These are phyloP conservation scores for Kodamaea arcana DNA, from an alignment of 1,139 yeast genomes.

Conservation along the genomic window DNA sequence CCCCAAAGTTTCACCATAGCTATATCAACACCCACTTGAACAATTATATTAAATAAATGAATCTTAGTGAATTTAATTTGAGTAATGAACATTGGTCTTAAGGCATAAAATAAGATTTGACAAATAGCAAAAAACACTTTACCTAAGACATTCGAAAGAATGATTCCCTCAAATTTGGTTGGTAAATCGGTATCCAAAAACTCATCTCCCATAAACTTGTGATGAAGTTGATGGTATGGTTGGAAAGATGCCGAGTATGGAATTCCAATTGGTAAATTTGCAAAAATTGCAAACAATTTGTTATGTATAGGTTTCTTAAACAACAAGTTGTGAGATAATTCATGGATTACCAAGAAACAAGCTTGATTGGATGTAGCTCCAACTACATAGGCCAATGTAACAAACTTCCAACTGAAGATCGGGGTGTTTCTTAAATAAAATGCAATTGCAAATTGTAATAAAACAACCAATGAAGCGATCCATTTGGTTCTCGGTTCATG, in stretches of 20 bases:
- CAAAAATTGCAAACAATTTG: conserved; percentile 69
- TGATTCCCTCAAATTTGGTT: conserved; percentile 66
- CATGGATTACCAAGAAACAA: conserved; percentile 83
- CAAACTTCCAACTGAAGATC: conserved; percentile 52
- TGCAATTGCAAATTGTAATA: conserved; percentile 61
- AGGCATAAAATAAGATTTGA: conserved; percentile 84
- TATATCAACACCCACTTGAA: conserved; percentile 57
- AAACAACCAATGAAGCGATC: conserved; percentile 61
- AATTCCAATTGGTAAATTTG: conserved; percentile 82
- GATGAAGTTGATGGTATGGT: conserved; percentile 89
- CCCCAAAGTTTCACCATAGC: conserved; percentile 61
- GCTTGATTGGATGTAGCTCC: conserved; percentile 90
- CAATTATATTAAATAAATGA: conserved; percentile 64
- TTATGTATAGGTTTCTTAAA: conserved; percentile 77
- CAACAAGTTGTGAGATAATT: conserved; percentile 79
- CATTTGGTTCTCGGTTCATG: conserved; percentile 84
- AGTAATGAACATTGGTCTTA: conserved; percentile 85
- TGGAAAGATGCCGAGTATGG: conserved; percentile 90
- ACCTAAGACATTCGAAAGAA: conserved; percentile 75
- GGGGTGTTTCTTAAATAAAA: conserved; percentile 54
- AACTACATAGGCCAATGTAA: conserved; percentile 63
- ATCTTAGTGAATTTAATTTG: conserved; percentile 68
- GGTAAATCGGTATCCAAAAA: conserved; percentile 85
- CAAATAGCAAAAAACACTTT: conserved; percentile 88
- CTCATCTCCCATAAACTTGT: conserved; percentile 86